phyloP scores from a whole-genome alignment of 1,284 basidiomycete species.

The Heterobasidion parviporum region DNA sequence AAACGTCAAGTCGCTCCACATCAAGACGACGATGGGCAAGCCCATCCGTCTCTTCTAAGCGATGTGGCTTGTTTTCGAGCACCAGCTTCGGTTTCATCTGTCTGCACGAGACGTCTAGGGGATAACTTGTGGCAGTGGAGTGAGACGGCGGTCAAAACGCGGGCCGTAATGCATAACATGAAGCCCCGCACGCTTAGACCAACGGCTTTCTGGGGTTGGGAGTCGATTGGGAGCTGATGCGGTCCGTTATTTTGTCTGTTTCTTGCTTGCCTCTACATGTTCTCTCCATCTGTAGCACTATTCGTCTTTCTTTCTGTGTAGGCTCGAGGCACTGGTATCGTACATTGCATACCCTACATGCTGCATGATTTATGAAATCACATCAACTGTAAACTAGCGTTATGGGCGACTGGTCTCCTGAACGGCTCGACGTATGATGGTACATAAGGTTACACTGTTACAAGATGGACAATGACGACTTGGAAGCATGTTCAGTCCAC shows the following conservation, averaged over 20 bases:
- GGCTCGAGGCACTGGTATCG: background rate
- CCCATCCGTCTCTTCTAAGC: constrained; percentile 87
- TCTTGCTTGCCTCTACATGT: background rate
- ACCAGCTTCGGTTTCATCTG: background rate
- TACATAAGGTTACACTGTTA: too few relatives aligned
- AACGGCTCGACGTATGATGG: too few relatives aligned
- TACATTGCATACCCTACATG: background rate
- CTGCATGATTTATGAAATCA: background rate
- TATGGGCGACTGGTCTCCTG: too few relatives aligned
- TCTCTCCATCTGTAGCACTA: background rate
- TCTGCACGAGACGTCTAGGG: constrained; percentile 7
- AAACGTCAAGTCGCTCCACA: constrained; percentile 97
- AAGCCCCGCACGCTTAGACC: constrained; percentile 91
- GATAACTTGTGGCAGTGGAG: constrained; percentile 9
- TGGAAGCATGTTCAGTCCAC: too few relatives aligned
- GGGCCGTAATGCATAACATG: constrained; percentile 71
- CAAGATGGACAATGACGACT: too few relatives aligned
- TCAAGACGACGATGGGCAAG: constrained; percentile 99
- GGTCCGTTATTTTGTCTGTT: constrained; percentile 8
- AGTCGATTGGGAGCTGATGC: constrained; percentile 83
- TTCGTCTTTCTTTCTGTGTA: background rate
- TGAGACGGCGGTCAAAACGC: constrained; percentile 13
- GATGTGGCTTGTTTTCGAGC: constrained; percentile 3
- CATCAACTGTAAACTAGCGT: too few relatives aligned
- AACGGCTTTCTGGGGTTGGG: constrained; percentile 61